Conservation (phyloP, 2,329 filamentous ascomycete genomes). For the Dactylellina haptotyla region DNA sequence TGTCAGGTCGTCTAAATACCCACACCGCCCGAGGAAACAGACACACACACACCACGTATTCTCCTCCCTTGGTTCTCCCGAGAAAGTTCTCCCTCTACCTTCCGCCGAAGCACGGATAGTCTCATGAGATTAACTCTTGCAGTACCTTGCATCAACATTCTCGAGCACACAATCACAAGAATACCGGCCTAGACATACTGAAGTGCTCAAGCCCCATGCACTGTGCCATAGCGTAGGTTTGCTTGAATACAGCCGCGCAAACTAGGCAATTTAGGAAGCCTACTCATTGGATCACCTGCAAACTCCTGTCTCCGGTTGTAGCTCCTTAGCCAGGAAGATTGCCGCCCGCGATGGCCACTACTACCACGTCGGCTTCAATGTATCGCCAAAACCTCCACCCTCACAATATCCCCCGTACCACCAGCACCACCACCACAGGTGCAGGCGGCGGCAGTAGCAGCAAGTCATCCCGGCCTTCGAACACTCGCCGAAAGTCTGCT, state of each 20-base stretch:
- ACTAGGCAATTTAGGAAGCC: slow-evolving; percentile 51
- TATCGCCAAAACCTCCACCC: slow-evolving; percentile 54
- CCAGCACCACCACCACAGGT: slow-evolving; percentile 34
- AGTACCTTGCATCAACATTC: slow-evolving; percentile 51
- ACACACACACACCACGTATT: no score
- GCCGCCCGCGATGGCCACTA: slow-evolving; percentile 50
- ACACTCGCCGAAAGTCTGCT: slow-evolving; percentile 48
- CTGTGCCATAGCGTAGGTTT: slow-evolving; percentile 50
- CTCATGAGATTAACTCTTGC: slow-evolving; percentile 45
- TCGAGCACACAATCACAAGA: slow-evolving; percentile 19
- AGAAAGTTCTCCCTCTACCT: slow-evolving; percentile 48
- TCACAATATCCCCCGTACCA: slow-evolving; percentile 50
- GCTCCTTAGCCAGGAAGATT: slow-evolving; percentile 35
- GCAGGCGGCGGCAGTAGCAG: slow-evolving; percentile 35
- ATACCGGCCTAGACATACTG: slow-evolving; percentile 12
- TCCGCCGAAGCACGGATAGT: slow-evolving; percentile 47
- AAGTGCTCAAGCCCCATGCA: slow-evolving; percentile 36
- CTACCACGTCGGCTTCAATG: slow-evolving; percentile 42
- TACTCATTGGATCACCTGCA: slow-evolving; percentile 44
- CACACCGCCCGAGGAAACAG: slow-evolving; percentile 31
- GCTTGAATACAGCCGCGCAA: slow-evolving; percentile 38
- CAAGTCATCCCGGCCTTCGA: slow-evolving; percentile 48
- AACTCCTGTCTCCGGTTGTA: slow-evolving; percentile 40
- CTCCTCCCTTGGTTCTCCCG: slow-evolving; percentile 32
- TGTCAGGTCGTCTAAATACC: slow-evolving; percentile 35